Conservation (phyloP, 139 green algal species). For the Coelastrella sp. region DNA sequence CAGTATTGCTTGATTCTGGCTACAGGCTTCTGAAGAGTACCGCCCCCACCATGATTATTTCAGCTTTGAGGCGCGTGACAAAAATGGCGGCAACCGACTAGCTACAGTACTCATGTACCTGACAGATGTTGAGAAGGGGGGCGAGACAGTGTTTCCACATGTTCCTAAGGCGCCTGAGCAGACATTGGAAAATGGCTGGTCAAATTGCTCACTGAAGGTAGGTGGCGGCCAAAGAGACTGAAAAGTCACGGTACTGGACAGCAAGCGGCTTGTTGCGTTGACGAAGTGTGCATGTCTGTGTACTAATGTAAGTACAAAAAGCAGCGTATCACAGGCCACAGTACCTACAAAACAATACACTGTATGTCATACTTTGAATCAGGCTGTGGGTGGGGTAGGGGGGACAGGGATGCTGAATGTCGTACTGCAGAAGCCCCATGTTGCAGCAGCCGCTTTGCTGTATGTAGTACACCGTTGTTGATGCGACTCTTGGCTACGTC, state of each 20-base stretch:
- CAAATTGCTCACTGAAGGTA: conserved; percentile 60
- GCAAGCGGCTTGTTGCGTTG: neutral
- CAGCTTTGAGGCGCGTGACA: conserved; percentile 44
- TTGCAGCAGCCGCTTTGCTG: too few relatives aligned
- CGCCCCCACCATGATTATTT: conserved; percentile 66
- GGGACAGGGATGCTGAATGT: too few relatives aligned
- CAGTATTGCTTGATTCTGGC: too few relatives aligned
- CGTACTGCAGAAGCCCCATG: too few relatives aligned
- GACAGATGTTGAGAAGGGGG: conserved; percentile 81
- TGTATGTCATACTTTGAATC: too few relatives aligned
- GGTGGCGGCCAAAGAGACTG: neutral
- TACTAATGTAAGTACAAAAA: too few relatives aligned
- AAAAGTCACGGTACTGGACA: neutral
- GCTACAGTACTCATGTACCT: conserved; percentile 89
- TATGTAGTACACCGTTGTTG: too few relatives aligned
- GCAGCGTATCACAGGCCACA: too few relatives aligned
- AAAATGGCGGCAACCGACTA: conserved; percentile 75
- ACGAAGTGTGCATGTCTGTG: too few relatives aligned
- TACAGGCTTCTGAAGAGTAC: conserved; percentile 33
- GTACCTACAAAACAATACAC: too few relatives aligned
- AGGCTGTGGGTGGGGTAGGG: too few relatives aligned
- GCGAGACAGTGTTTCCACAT: conserved; percentile 74
- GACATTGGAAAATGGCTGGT: conserved; percentile 44
- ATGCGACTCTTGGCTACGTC: too few relatives aligned
- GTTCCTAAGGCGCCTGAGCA: conserved; percentile 44